Evolutionary conservation across 805 yeast genomes (phyloP).

Genomic region (Nakazawaea ernobii): DNA sequence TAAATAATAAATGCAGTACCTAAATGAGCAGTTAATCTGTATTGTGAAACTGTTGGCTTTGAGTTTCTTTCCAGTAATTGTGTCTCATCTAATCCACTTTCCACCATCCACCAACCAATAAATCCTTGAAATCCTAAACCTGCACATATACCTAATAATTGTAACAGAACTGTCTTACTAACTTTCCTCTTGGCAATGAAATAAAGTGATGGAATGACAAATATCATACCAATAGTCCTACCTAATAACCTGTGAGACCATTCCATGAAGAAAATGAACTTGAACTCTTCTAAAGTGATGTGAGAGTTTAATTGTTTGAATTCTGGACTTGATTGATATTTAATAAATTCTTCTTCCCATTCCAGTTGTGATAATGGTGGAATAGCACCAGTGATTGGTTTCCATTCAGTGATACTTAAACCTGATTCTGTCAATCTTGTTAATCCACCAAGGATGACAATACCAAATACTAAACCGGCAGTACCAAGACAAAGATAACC

Average conservation of each 20-base stretch:
- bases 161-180: constrained; percentile 57
- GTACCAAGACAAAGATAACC: constrained; percentile 89
- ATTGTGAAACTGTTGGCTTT: constrained; percentile 97
- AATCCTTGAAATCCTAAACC: constrained; percentile 90
- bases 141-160: constrained; percentile 67
- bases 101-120: constrained; percentile 99
- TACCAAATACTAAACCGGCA: constrained; percentile 86
- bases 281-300: constrained; percentile 85
- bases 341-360: constrained; percentile 81
- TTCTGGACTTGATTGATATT: constrained; percentile 85
- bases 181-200: constrained; percentile 65
- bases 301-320: constrained; percentile 84
- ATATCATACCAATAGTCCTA: constrained; percentile 78
- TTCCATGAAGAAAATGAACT: constrained; percentile 93
- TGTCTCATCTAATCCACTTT: constrained; percentile 83
- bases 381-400: constrained; percentile 90
- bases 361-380: constrained; percentile 81
- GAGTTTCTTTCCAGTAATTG: constrained; percentile 74
- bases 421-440: constrained; percentile 96
- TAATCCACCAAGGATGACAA: constrained; percentile 93
- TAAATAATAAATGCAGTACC: constrained; percentile 90
- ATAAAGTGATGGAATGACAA: constrained; percentile 80
- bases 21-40: constrained; percentile 87
- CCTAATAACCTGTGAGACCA: constrained; percentile 96
- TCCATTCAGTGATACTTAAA: constrained; percentile 95